These are phyloP conservation scores for Penicillium sp. DNA, from an alignment of 2,329 filamentous ascomycete genomes.

Conservation along the genomic window DNA sequence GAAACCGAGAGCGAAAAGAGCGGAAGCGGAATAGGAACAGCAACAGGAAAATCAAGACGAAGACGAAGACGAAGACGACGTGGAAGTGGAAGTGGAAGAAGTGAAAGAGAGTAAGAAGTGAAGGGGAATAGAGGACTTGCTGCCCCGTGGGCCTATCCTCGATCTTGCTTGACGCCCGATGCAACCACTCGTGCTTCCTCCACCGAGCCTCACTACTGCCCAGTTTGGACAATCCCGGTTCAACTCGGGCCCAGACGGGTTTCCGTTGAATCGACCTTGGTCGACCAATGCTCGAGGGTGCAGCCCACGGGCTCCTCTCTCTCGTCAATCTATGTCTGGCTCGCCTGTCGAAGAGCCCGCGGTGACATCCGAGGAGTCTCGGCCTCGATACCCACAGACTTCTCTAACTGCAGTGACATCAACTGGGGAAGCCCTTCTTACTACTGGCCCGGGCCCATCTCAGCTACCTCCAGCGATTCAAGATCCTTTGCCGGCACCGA, in stretches of 20 bases:
- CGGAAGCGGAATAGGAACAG: background rate
- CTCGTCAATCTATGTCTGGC: conserved; percentile 46
- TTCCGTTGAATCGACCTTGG: conserved; percentile 34
- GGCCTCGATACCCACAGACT: conserved; percentile 31
- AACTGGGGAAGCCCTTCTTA: conserved; percentile 13
- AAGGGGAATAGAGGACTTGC: conserved; percentile 1
- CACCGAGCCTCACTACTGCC: conserved; percentile 36
- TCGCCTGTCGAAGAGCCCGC: conserved; percentile 39
- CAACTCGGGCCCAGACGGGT: conserved; percentile 35
- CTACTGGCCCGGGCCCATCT: conserved; percentile 14
- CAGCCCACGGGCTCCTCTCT: conserved; percentile 40
- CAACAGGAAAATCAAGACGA: background rate
- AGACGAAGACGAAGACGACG: background rate
- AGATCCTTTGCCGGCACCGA: conserved; percentile 20
- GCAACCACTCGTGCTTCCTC: conserved; percentile 44
- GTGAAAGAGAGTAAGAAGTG: background rate
- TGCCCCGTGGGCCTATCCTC: conserved; percentile 15
- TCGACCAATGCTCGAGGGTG: conserved; percentile 39
- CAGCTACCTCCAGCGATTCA: conserved; percentile 16
- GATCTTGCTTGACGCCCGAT: conserved; percentile 30
- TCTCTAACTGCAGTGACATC: conserved; percentile 24
- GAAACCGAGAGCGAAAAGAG: background rate
- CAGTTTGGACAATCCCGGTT: conserved; percentile 39
- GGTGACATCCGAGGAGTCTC: conserved; percentile 37
- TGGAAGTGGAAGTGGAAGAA: background rate